phyloP scores from a whole-genome alignment of 2,329 filamentous ascomycete species.

The Paecilomyces niveus region DNA sequence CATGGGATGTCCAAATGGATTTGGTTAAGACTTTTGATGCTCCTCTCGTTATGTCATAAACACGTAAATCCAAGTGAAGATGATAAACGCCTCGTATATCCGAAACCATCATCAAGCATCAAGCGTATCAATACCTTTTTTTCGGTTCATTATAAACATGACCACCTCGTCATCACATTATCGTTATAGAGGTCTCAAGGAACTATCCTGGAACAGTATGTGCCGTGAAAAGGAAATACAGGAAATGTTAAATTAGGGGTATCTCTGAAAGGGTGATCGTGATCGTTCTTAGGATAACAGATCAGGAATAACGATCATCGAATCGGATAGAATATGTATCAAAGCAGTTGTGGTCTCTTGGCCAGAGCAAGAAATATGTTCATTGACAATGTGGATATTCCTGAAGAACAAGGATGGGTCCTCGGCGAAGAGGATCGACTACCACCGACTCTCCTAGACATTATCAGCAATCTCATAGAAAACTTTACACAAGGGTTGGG shows the following conservation, averaged over 20 bases:
- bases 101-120: background rate
- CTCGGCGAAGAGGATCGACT: background rate
- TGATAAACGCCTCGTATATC: no score
- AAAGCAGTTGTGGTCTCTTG: background rate
- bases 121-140: background rate
- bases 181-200: no score
- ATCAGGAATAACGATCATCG: background rate
- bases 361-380: background rate
- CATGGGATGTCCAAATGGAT: background rate
- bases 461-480: background rate
- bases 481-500: background rate
- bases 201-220: background rate
- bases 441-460: slow-evolving; percentile 7
- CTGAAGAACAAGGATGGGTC: background rate
- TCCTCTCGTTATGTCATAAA: background rate
- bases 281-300: background rate
- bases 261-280: background rate
- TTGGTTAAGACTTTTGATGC: background rate
- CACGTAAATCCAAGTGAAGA: background rate
- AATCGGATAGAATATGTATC: background rate
- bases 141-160: background rate
- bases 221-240: background rate
- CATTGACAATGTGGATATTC: background rate
- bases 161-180: background rate
- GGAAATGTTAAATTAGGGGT: background rate